These are phyloP conservation scores for Aspergillus conjunctus DNA, from an alignment of 495 filamentous ascomycete genomes.

Conservation along the genomic window DNA sequence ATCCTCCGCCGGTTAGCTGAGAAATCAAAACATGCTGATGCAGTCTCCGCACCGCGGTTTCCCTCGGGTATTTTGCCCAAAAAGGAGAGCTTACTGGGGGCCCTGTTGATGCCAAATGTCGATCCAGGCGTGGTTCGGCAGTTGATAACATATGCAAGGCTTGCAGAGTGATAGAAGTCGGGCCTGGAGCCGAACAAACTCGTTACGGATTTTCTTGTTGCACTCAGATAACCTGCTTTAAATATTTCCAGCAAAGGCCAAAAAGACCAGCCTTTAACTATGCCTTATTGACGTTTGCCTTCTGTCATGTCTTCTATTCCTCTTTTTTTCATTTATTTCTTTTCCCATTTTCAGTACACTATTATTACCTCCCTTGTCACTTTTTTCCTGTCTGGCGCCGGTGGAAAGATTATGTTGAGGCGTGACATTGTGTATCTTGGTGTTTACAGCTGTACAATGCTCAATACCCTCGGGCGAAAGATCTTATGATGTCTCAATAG, in stretches of 20 bases:
- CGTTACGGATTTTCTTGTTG: conserved; percentile 22
- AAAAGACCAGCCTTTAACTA: conserved; percentile 23
- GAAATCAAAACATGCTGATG: conserved; percentile 66
- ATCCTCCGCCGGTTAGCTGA: conserved; percentile 70
- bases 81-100: conserved; percentile 69
- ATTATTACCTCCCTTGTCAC: conserved; percentile 22
- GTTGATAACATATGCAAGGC: conserved; percentile 68
- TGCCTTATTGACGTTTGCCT: conserved; percentile 31
- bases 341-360: conserved; percentile 28
- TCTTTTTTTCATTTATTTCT: conserved; percentile 22
- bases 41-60: conserved; percentile 43
- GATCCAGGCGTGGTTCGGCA: conserved; percentile 67
- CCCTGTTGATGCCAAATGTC: conserved; percentile 63
- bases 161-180: conserved; percentile 47
- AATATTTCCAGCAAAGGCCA: conserved; percentile 27
- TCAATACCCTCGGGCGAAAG: conserved; percentile 47
- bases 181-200: conserved; percentile 18
- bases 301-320: conserved; percentile 34
- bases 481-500: conserved; percentile 33
- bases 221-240: conserved; percentile 13
- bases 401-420: conserved; percentile 31
- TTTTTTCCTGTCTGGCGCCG: conserved; percentile 31
- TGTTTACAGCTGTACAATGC: conserved; percentile 44
- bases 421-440: conserved; percentile 43
- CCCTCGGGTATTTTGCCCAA: conserved; percentile 68